Evolutionary conservation across 805 yeast species (phyloP), one percentile per base, ranked within the genome.

Genomic region (Ogataea corticis): DNA sequence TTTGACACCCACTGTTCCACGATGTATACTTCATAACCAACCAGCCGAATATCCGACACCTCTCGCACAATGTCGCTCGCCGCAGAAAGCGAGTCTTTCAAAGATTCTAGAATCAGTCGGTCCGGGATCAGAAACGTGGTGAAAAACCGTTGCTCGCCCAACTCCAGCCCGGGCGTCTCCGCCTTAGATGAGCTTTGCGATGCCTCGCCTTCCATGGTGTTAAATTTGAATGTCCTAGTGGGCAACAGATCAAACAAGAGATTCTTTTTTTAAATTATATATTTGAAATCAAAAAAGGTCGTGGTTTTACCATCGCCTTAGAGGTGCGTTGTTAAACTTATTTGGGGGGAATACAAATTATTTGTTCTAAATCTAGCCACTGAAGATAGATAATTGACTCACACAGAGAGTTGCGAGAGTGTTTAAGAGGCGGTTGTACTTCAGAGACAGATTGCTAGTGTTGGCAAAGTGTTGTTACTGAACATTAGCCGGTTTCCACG

Each of bases 1-100:
- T 82, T 83, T 28, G 85, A 75, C 2, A 87, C 84, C 99, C 99
- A 94, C 64, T 92, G 97, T 63, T 94, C 98, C 10, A 92, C 96
- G 31, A 94, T 72, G 62, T 94, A 94, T 13, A 87, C 77, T 65
- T 94, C 98, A 61, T 85, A 89, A 1, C 99, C 98, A 1, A 71
- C 56, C 18, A 85, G 71, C 9, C 66, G 67, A 4, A 81, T 65
- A 43, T 71, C 74, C 37, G 77, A 78, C 29, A 73, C 50, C 11
- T 73, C 45, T 18, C 54, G 49, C 65, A 78, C 48, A 70, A 64
- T 40, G 69, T 74, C 38, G 63, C 61, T 12, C 7, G 45, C 66
- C 56, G 47, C 71, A 66, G 33, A 70, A 74, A 42, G 71, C 57
- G 46, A 69, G 68, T 41, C 44, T 32, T 47, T 54, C 12, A 82